Base-by-base conservation (phyloP, 176 grass and related monocot genomes). In the Oryza meridionalis region DNA sequence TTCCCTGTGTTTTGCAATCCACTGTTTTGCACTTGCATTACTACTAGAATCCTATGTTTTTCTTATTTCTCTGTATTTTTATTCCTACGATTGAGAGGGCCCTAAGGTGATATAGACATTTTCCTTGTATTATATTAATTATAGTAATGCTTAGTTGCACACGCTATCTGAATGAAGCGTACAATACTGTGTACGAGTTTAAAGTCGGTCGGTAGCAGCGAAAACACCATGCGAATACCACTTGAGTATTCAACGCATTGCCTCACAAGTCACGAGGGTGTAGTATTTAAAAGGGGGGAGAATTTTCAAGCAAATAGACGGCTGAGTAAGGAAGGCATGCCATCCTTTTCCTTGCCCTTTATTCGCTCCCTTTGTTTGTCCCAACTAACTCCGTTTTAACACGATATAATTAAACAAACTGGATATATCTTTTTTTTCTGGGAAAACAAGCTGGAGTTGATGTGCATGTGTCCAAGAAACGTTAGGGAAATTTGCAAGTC, bases 311-410 rank as follows among this genome's bases (percentile, higher is more conserved):
- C 10, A 5, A 5, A 29, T 14, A 11, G 11, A 35, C 47, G 35
- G 31, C 15, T 9, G 24, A 38, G 58, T 61, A 12, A 62, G 43
- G 7, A 59, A 9, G 22, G 7, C 5, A 32, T 32, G 51, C 8
- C 33, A 69, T 82, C 35, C 24, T 82, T 73, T 65, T 82, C 37
- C 4, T n/a, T n/a, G 5, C 49, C 51, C 13, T 82, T 74, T 70
- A 75, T 83, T 83, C 17, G 42, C 26, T 31, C 55, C 3, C 26
- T 73, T 65, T 63, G 24, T 73, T 73, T 3, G 25, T 37, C 24
- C 69, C 76, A 49, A n/a, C 16, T 13, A 73, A 21, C 80, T 21
- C 2, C 6, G 46, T 63, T 51, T 35, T 25, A 67, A 49, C 82
- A 58, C 15, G 16, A 42, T 16, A 42, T 16, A 74, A 65, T 16